Base-by-base conservation (phyloP, 805 yeast species). In the Candida michaelii region DNA sequence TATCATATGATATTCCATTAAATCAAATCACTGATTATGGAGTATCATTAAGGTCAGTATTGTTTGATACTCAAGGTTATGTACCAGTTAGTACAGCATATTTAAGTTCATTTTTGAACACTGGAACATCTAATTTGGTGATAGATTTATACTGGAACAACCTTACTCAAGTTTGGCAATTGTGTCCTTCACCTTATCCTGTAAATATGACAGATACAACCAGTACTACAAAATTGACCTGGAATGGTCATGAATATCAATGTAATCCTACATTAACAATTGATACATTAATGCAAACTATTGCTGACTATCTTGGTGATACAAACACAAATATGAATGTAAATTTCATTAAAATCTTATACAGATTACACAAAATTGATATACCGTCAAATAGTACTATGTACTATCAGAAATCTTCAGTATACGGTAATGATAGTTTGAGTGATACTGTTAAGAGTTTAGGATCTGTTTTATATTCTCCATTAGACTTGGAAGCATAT, bases 131-230 rank as follows among this genome's bases (percentile, higher is more conserved):
- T 40, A 58, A 70, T 0, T 55, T 80, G n/a, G 59, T 65, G 41
- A 39, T 82, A 3, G 86, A 84, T 52, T 42, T 82, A 19, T 82
- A 80, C 56, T 76, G 79, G 70, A 77, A 76, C 51, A 77, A 74
- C 38, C 51, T 61, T 31, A 60, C 69, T 3, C 36, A 47, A 9
- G 48, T 43, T 33, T 78, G 82, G 83, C 82, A 77, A 54, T 56
- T 79, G 16, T 79, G 84, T 49, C 84, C 84, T 1, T 69, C 69
- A 1, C 68, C 71, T 1, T 59, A 65, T 16, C 63, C 69, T 5
- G 32, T 46, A 2, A 64, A 71, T 42, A 32, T 45, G 14, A 49
- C 59, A n/a, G 42, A 42, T n/a, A 21, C 40, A 0, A 12, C 27
- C 5, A 19, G n/a, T 13, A 30, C 30, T 8, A 29, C 15, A 3